Percentiles rank a stretch among this genome's conserved stretches.
Conservation (phyloP, 2,329 filamentous ascomycete genomes). For the Beauveria sp. region DNA sequence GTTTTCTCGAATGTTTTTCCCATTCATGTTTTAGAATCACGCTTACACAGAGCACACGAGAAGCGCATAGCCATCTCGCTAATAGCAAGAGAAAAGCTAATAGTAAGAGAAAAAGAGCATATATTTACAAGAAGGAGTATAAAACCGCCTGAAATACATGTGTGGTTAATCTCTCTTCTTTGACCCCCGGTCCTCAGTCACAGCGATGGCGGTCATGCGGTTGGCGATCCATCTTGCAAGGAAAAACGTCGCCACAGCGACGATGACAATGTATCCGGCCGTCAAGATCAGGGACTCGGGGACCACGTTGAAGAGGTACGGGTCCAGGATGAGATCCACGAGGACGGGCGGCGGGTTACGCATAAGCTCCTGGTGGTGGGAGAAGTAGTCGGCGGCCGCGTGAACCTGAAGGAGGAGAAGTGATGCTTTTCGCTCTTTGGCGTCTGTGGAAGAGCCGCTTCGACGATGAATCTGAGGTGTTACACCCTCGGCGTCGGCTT, state of each 20-base stretch:
- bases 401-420: slow-evolving; percentile 65
- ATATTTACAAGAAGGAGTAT: background rate
- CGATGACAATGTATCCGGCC: slow-evolving; percentile 55
- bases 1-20: background rate
- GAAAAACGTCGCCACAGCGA: slow-evolving; percentile 45
- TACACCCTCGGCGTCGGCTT: slow-evolving; percentile 20
- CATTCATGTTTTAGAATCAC: background rate
- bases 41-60: background rate
- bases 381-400: slow-evolving; percentile 79
- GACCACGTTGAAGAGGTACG: slow-evolving; percentile 71
- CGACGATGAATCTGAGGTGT: background rate
- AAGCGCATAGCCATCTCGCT: background rate
- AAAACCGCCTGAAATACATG: background rate
- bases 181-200: slow-evolving; percentile 16
- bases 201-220: slow-evolving; percentile 22
- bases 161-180: slow-evolving; percentile 31
- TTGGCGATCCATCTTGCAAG: slow-evolving; percentile 29
- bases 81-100: background rate
- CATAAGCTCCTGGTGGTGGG: slow-evolving; percentile 69
- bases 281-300: slow-evolving; percentile 72
- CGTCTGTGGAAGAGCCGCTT: slow-evolving; percentile 1
- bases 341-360: slow-evolving; percentile 61
- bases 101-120: background rate
- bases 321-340: slow-evolving; percentile 80
- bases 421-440: slow-evolving; percentile 32